Base-by-base conservation (phyloP, 768 basidiomycete species). In the Lactifluus rugatus region DNA sequence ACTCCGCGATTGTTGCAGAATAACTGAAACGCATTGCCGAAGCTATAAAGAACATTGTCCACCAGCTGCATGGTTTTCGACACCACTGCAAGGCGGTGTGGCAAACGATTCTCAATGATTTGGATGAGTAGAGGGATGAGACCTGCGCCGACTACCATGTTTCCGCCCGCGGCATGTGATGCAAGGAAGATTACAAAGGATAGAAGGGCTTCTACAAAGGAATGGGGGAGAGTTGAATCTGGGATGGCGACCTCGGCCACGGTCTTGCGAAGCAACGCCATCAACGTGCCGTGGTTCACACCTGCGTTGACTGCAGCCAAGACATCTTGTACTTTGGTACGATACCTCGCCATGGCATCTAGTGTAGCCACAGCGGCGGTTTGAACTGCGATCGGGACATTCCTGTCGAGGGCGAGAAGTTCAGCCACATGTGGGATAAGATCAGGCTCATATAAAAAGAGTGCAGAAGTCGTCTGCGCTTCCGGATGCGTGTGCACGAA, bases 361-460 rank as follows among this genome's bases (percentile, higher is more conserved):
- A 98, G 77, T n/a, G 90, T 86, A 26, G 86, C 81, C 56, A 98
- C 79, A 16, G 93, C 89, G 1, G 89, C 85, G 2, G 86, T 87
- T 70, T 94, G 89, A 7, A 96, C 80, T 28, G 77, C 70, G 48
- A 84, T 74, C 9, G 87, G 81, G 26, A 95, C 78, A 39, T 78
- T 80, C 46, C 76, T 78, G 66, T 92, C 88, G 42, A 89, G 80
- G 66, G 91, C 89, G 41, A 98, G 78, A 23, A 98, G 78, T 66
- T 94, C 92, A 11, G 93, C 91, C 58, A 97, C 77, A 66, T 94
- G 90, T 1, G 79, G 74, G 64, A 96, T 84, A 52, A 98, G 77
- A 66, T 96, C 94, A 7, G 95, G 95, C 69, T 98, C 94, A 66
- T 93, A 94, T 11, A 98, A 78, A 75, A 98, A 95, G 44, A 98